Evolutionary conservation across 192 early-diverging fungal species (phyloP).

Genomic region (Chytriomyces sp.): DNA sequence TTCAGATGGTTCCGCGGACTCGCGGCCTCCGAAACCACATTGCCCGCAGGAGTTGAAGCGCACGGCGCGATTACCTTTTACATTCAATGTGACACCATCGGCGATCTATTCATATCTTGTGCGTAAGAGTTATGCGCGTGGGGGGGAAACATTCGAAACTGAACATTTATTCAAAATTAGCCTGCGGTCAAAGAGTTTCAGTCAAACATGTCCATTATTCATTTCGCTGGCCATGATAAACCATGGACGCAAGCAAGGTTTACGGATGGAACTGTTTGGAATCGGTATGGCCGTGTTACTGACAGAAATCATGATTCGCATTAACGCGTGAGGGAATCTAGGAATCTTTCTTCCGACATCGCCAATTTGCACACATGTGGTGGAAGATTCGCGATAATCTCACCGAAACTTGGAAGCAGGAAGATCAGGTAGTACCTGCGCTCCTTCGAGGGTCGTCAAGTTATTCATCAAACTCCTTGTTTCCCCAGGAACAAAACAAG

Average conservation of each 20-base stretch:
- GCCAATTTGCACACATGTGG: constrained; percentile 33
- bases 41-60: constrained; percentile 24
- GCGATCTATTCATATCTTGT: constrained; percentile 74
- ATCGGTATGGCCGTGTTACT: constrained; percentile 1
- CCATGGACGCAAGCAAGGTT: constrained; percentile 85
- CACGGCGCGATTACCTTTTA: constrained; percentile 80
- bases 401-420: constrained; percentile 2
- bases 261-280: constrained; percentile 34
- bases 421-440: background rate
- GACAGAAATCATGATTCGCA: no score
- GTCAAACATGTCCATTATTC: constrained; percentile 73
- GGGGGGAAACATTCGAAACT: background rate
- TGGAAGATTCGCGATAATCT: constrained; percentile 27
- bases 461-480: background rate
- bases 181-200: constrained; percentile 81
- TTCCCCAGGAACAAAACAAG: background rate
- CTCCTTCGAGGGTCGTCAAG: background rate
- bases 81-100: constrained; percentile 86
- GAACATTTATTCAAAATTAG: background rate
- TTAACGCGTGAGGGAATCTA: no score
- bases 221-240: constrained; percentile 88
- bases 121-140: background rate
- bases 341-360: constrained; percentile 6
- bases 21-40: background rate
- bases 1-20: background rate